Conservation (phyloP, 2,329 filamentous ascomycete genomes). For the Verticillium albo-atrum region DNA sequence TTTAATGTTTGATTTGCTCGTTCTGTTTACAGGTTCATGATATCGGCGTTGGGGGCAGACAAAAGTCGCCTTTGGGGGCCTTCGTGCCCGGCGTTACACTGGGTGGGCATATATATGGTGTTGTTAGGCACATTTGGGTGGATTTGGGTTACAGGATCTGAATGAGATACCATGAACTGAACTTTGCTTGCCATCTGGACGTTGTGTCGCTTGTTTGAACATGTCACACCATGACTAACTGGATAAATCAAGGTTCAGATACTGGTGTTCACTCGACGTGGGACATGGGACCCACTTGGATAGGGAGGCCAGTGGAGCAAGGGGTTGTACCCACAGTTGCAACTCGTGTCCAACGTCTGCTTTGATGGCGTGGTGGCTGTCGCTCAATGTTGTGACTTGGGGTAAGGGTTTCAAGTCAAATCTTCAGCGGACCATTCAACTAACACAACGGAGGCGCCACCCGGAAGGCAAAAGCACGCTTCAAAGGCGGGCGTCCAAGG, state of each 20-base stretch:
- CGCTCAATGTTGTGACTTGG: too few relatives aligned
- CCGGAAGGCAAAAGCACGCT: background rate
- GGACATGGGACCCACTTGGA: too few relatives aligned
- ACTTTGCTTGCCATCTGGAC: background rate
- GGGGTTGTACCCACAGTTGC: too few relatives aligned
- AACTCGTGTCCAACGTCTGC: too few relatives aligned
- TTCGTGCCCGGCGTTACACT: background rate
- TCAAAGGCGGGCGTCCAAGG: background rate
- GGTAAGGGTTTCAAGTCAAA: too few relatives aligned
- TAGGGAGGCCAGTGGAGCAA: too few relatives aligned
- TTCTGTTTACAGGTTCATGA: background rate
- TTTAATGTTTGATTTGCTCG: background rate
- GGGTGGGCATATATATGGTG: background rate
- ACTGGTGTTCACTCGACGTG: too few relatives aligned
- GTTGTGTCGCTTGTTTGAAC: too few relatives aligned
- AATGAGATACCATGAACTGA: background rate
- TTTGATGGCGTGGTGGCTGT: too few relatives aligned
- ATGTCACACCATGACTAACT: too few relatives aligned
- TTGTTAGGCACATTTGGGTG: background rate
- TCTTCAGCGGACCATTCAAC: too few relatives aligned
- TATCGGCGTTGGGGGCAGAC: background rate
- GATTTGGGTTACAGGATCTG: background rate
- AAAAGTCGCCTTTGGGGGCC: background rate
- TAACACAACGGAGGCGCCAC: background rate
- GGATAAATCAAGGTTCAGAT: too few relatives aligned